A percentile compares a stretch with the other conserved stretches of the same genome.
Evolutionary conservation across 2,329 filamentous ascomycete species (phyloP).

Genomic region (Nemania sp.): DNA sequence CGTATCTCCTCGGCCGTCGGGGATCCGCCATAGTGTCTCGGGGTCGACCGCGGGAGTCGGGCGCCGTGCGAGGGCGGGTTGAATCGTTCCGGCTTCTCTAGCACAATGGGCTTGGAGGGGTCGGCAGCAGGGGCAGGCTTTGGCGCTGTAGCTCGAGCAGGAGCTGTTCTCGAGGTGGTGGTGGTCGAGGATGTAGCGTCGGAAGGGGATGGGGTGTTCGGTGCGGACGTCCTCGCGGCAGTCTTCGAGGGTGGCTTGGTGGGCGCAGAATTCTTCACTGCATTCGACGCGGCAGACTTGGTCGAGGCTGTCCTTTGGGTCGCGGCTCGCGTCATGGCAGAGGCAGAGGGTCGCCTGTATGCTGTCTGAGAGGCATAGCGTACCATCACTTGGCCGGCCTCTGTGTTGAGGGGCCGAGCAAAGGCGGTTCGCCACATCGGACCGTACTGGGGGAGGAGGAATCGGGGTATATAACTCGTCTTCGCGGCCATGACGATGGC

Average conservation of each 20-base stretch:
- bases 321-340: conserved; percentile 35
- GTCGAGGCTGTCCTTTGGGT: conserved; percentile 23
- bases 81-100: conserved; percentile 88
- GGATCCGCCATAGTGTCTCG: conserved; percentile 75
- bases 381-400: conserved; percentile 39
- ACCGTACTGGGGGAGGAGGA: conserved; percentile 67
- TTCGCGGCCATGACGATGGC: conserved; percentile 48
- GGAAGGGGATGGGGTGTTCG: neutral
- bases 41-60: conserved; percentile 59
- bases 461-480: conserved; percentile 63
- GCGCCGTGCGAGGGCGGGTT: conserved; percentile 88
- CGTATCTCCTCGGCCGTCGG: conserved; percentile 68
- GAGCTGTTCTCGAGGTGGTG: too few relatives aligned
- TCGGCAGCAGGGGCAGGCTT: conserved; percentile 25
- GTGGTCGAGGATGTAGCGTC: conserved; percentile 12
- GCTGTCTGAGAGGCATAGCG: conserved; percentile 44
- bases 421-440: conserved; percentile 55
- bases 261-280: conserved; percentile 33
- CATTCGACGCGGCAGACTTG: conserved; percentile 29
- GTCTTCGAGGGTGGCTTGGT: conserved; percentile 29
- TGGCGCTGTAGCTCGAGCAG: conserved; percentile 14
- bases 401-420: conserved; percentile 33
- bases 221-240: neutral
- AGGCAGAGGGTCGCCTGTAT: conserved; percentile 30
- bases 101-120: conserved; percentile 64